Conservation (phyloP, 805 yeast species). For the Torulaspora indica region DNA sequence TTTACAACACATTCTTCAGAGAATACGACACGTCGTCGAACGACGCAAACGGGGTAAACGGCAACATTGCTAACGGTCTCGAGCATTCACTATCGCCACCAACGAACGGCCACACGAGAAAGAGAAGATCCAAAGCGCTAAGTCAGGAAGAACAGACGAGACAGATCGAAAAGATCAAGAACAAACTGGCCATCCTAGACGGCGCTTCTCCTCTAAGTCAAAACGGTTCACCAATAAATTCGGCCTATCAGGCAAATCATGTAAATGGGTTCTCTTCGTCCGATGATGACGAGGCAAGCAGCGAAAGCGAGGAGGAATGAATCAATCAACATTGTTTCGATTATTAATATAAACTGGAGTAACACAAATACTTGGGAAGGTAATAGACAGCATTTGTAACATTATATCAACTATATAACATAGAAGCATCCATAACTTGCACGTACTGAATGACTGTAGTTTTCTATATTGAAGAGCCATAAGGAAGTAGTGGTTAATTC, state of each 20-base stretch:
- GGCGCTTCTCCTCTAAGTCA: conserved; percentile 45
- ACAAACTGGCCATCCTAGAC: conserved; percentile 71
- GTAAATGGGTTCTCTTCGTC: conserved; percentile 22
- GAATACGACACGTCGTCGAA: conserved; percentile 34
- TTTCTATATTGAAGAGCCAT: background rate
- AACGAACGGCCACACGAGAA: conserved; percentile 28
- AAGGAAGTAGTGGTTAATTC: background rate
- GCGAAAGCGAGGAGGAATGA: conserved; percentile 71
- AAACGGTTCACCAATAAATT: conserved; percentile 38
- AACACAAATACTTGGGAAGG: conserved; percentile 3
- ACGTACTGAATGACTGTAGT: background rate
- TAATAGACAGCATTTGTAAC: conserved; percentile 20
- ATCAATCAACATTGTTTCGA: conserved; percentile 1
- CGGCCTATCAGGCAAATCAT: conserved; percentile 11
- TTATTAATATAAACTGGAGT: conserved; percentile 2
- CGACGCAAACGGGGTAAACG: conserved; percentile 21
- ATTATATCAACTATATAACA: conserved; percentile 8
- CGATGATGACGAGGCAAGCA: conserved; percentile 53
- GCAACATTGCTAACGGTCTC: conserved; percentile 7
- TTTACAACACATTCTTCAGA: conserved; percentile 77
- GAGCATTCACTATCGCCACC: conserved; percentile 28
- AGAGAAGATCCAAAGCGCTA: conserved; percentile 52
- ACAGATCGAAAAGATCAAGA: conserved; percentile 66
- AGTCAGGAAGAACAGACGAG: conserved; percentile 61
- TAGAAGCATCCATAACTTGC: conserved; percentile 2